Evolutionary conservation across 257 asterid genomes (phyloP).

Genomic region (Voacanga thouarsii): DNA sequence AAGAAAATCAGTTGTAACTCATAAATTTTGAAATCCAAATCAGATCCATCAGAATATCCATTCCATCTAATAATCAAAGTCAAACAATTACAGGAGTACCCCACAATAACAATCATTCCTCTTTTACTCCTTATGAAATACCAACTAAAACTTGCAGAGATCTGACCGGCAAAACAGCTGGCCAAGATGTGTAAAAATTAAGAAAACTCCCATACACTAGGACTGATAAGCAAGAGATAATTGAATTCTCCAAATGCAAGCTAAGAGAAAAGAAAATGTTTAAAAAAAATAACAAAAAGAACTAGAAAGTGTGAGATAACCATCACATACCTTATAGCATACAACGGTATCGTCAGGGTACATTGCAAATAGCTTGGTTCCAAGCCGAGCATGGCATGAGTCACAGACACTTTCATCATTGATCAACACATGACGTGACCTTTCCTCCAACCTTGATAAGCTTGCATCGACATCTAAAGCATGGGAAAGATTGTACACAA

Average conservation of each 20-base stretch:
- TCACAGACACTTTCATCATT: slow-evolving; percentile 85
- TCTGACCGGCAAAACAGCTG: neutral
- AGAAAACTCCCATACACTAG: neutral
- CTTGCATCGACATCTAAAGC: slow-evolving; percentile 77
- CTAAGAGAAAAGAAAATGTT: neutral
- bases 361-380: slow-evolving; percentile 94
- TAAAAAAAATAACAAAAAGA: neutral
- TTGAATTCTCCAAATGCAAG: neutral
- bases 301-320: neutral
- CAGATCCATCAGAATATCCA: neutral
- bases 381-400: slow-evolving; percentile 94
- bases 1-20: neutral
- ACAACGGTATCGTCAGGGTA: slow-evolving; percentile 95
- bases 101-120: neutral
- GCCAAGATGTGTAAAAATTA: neutral
- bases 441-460: slow-evolving; percentile 88
- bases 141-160: slow-evolving; percentile 6
- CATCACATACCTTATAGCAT: slow-evolving; percentile 77
- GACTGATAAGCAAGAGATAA: neutral
- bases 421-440: slow-evolving; percentile 79
- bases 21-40: neutral
- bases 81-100: neutral
- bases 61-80: no score
- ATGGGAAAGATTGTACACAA: slow-evolving; percentile 70
- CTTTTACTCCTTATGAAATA: neutral